Evolutionary conservation across 352 stramenopile species (phyloP).

Genomic region (Salisapilia sapeloensis): DNA sequence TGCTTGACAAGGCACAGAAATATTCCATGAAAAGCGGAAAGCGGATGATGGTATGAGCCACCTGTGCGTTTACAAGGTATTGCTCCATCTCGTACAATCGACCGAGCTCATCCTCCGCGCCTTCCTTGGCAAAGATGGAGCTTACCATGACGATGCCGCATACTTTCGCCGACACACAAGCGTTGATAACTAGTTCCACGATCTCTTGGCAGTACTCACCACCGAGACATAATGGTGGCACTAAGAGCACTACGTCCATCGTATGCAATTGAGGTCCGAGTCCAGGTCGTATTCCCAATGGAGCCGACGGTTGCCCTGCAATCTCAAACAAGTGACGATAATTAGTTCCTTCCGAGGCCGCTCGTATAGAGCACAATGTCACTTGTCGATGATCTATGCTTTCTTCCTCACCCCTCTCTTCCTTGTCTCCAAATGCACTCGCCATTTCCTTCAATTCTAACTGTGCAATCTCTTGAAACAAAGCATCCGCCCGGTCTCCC

Average conservation of each 20-base stretch:
- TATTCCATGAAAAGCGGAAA: constrained; percentile 72
- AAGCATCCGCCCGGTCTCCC: too few relatives aligned
- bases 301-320: too few relatives aligned
- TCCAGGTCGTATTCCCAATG: too few relatives aligned
- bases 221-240: constrained; percentile 40
- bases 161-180: constrained; percentile 20
- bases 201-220: constrained; percentile 31
- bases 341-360: constrained; percentile 13
- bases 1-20: constrained; percentile 26
- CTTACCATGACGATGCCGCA: constrained; percentile 66
- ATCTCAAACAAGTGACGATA: constrained; percentile 34
- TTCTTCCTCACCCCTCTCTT: too few relatives aligned
- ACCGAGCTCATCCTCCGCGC: constrained; percentile 18
- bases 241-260: constrained; percentile 51
- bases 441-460: too few relatives aligned
- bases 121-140: constrained; percentile 28
- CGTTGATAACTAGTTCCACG: constrained; percentile 27
- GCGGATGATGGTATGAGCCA: constrained; percentile 40
- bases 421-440: too few relatives aligned
- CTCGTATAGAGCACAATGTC: too few relatives aligned
- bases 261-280: constrained; percentile 40
- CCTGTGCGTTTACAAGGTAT: constrained; percentile 31
- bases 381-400: too few relatives aligned
- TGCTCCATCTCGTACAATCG: constrained; percentile 45
- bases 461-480: too few relatives aligned